Base-by-base conservation (phyloP, 2,329 filamentous ascomycete species). In the Diaporthe ampelina region DNA sequence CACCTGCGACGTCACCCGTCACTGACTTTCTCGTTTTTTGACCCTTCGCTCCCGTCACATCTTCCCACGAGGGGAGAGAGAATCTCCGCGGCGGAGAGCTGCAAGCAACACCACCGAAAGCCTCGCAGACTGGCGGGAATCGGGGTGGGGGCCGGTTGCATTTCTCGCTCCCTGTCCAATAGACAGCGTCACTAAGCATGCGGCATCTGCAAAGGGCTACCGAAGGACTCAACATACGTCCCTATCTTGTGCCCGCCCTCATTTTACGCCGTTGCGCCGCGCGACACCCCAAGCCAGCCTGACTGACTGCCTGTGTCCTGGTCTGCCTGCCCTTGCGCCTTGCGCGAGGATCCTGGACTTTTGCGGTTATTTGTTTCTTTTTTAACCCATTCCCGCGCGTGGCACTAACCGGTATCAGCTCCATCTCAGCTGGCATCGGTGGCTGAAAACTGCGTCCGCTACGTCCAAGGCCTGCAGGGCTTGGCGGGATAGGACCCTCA, bases 371-470 rank as follows among this genome's bases (percentile, higher is more conserved):
- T 29, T 63, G 29, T 40, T 63, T 48, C 43, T 32, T 21, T 52
- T 26, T 24, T 52, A 24, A 37, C 8, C 48, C 32, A 21, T 21
- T 50, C 17, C n/a, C 15, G 48, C 63, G 63, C 48, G 32, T 40
- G 32, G 63, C 21, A n/a, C 63, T 67, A 48, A 35, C 61, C 43
- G 32, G 11, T 67, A 67, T 67, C 61, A 52, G 61, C 61, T 67
- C 61, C 61, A 29, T 48, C 29, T 67, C 61, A 67, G 61, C 61
- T 67, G 61, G 61, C 45, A 67, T 29, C 61, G 21, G 61, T 67
- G 61, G 61, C 61, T 67, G 61, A 67, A 67, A 52, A 37, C 29
- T 52, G 61, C 61, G 61, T 67, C 61, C 61, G 58, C 58, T n/a
- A 35, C 43, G 59, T 50, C 45, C 61, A 48, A 67, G 45, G 63